phyloP scores from a whole-genome alignment of 2,329 filamentous ascomycete genomes.

The Bisporella sp. region DNA sequence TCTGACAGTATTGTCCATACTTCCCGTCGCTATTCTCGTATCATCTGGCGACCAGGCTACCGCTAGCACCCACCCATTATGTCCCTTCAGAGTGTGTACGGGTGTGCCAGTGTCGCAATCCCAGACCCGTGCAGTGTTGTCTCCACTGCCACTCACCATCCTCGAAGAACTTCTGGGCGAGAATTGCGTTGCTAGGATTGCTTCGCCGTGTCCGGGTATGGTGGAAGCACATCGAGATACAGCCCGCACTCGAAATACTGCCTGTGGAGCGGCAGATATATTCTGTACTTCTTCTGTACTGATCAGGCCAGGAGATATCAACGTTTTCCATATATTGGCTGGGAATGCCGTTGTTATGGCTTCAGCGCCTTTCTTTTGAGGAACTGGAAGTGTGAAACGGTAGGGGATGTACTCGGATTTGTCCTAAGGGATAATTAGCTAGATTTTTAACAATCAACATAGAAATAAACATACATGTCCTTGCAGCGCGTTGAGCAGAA shows the following conservation, averaged over 20 bases:
- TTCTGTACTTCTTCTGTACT: slow-evolving; percentile 32
- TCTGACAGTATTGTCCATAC: slow-evolving; percentile 87
- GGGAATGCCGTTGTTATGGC: slow-evolving; percentile 34
- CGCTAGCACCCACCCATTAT: slow-evolving; percentile 83
- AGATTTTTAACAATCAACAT: background rate
- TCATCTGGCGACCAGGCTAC: slow-evolving; percentile 86
- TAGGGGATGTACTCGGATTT: slow-evolving; percentile 57
- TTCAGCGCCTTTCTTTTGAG: slow-evolving; percentile 29
- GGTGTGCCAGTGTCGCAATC: slow-evolving; percentile 92
- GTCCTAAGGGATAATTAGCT: slow-evolving; percentile 36
- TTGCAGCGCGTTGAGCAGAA: slow-evolving; percentile 78
- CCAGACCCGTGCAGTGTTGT: slow-evolving; percentile 88
- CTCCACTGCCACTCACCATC: slow-evolving; percentile 83
- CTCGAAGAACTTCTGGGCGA: slow-evolving; percentile 70
- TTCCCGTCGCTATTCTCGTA: slow-evolving; percentile 74
- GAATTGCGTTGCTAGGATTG: slow-evolving; percentile 81
- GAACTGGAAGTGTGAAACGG: slow-evolving; percentile 50
- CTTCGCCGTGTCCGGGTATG: slow-evolving; percentile 85
- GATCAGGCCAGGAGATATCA: slow-evolving; percentile 31
- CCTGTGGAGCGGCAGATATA: slow-evolving; percentile 67
- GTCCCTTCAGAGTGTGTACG: slow-evolving; percentile 76
- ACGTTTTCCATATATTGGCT: slow-evolving; percentile 37
- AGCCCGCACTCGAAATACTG: slow-evolving; percentile 87
- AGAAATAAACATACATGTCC: slow-evolving; percentile 47
- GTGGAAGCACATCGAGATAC: slow-evolving; percentile 84